Base-by-base conservation (phyloP, 495 filamentous ascomycete species). In the Opeltia flavorubescens region DNA sequence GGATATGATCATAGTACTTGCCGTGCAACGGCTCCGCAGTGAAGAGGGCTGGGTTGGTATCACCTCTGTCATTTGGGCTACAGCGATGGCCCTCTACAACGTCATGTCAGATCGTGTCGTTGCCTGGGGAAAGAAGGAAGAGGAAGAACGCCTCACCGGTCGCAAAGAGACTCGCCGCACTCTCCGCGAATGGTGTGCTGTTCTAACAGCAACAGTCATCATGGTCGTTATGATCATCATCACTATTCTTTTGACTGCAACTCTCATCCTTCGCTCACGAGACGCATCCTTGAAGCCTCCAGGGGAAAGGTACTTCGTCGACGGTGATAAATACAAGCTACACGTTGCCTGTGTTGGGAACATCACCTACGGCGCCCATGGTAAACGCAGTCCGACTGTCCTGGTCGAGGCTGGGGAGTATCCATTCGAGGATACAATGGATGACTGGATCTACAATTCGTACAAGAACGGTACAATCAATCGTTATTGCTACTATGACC, bases 401-500 rank as follows among this genome's bases (percentile, higher is more conserved):
- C 66, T 98, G 13, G 55, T 95, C 8, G 91, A 95, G 59, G 85
- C 77, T 6, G 87, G 83, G 11, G 81, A 86, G 52, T 66, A 72
- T 4, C 78, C 91, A 0, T 78, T 83, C n/a, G 85, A 94, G 62
- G 66, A 76, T 55, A 59, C 58, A 15, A 82, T 93, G 63, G 77
- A 77, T 13, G 69, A 75, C 38, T 58, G 55, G 55, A 63, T 75
- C 15, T 64, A 73, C 48, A 67, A 74, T 49, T 75, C 80, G 0
- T 72, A 83, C 49, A 63, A 69, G 28, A 84, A 86, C 47, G 82
- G 85, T 23, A 80, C 76, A 24, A 91, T 98, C 50, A 59, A 63
- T 41, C 80, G 89, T 38, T 98, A 91, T 63, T 98, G 91, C 67
- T 95, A 94, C 63, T 93, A 84, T 66, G 91, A 98, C 56, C 83